Base-by-base conservation (phyloP, 2,329 filamentous ascomycete genomes). In the Alternaria viburni region DNA sequence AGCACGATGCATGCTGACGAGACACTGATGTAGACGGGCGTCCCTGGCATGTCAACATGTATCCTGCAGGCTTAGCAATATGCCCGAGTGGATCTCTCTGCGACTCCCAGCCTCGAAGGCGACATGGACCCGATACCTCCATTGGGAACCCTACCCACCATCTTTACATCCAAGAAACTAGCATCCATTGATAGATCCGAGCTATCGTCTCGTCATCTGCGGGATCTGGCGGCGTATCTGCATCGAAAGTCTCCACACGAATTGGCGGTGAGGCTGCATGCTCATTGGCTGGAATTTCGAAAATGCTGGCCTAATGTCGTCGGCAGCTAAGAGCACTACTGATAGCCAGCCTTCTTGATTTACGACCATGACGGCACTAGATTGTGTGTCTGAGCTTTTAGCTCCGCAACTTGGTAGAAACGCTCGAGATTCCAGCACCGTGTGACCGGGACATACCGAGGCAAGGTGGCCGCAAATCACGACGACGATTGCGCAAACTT, bases 221-320 rank as follows among this genome's bases (percentile, higher is more conserved):
- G 62, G 65, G 57, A 50, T 61, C 68, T 64, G 70, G 70, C 70
- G 72, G 69, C 69, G 58, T 59, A 69, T 75, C 74, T 74, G 71
- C 73, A 71, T 73, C 65, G 41, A 66, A 56, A 25, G 59, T 54
- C 60, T 67, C 67, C 59, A 68, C 64, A 55, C 60, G 66, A 76
- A 78, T 72, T 74, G 67, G 77, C 77, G 77, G 77, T 79, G 77
- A 68, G 69, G 62, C 66, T 69, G 55, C 26, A 28, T 58, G 66
- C 57, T 72, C 56, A 78, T 79, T 79, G 76, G 77, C 47, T 66
- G 54, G 55, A 56, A 64, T 61, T 61, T 59, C 26, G 17, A 60
- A 69, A 69, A 68, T 73, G 69, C 64, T 74, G 63, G 72, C 66
- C 67, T 68, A 66, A 67, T 56, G 67, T 54, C 59, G 50, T 68